Evolutionary conservation across 1,284 basidiomycete genomes (phyloP), one percentile per base, ranked within the genome.

Genomic region (Salmacisia buchloeana): DNA sequence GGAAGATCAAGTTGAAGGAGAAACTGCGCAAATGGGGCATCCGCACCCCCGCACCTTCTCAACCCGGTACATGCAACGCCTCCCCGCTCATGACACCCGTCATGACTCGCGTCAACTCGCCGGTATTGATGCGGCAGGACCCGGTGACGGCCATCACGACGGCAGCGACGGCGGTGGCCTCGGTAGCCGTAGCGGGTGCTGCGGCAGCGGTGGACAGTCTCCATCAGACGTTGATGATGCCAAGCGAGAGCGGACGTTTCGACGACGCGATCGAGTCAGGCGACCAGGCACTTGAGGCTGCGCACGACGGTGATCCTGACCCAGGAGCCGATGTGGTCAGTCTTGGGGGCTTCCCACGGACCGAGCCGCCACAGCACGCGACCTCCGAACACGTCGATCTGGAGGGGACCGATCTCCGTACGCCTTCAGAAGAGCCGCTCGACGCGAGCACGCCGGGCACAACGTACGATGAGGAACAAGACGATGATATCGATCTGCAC

Each of bases 1-100:
- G 46, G 46, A 52, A 52, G 46, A 52, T 27, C 46, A 52, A 52
- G 46, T 27, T 52, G n/a, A 52, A 52, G 23, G n/a, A 52, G 46
- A 52, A 52, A 27, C 18, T 52, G 46, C 46, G 46, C 7, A 52
- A 52, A 18, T 52, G 46, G 46, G 46, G 46, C 23, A 52, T 52
- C 27, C n/a, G 25, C 7, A 52, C 46, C 4, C 46, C 46, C 7
- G 46, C 46, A 27, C 46, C 46, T 7, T 52, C 46, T 23, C 46
- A 31, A 52, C 46, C 46, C 29, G 46, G n/a, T 27, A 52, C 46
- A n/a, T 27, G 46, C 25, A n/a, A 52, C 7, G 23, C 25, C 23
- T 25, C 46, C 7, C 46, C 46, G 15, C 9, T 52, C 4, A 27
- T 10, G 7, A 52, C 46, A 13, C 46, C 46, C 7, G 46, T 27